Evolutionary conservation across 2,329 filamentous ascomycete species (phyloP), one percentile per base, ranked within the genome.

Genomic region (Seiridium cupressi): DNA sequence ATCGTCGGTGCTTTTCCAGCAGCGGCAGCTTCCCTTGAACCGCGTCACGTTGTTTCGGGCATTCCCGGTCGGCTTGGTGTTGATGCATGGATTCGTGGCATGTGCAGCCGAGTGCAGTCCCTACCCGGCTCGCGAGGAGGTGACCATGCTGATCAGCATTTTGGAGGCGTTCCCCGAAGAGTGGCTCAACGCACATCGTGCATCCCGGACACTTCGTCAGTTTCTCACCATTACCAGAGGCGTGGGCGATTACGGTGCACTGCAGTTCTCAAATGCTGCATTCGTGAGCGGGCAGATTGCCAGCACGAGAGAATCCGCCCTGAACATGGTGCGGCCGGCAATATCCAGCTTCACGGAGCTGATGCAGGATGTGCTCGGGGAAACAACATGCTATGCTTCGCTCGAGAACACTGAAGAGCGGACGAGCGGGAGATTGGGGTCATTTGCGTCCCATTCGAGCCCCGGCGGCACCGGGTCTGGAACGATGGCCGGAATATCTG

Each of bases 1-100:
- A 4, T 79, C 73, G 11, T 72, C 75, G 5, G 73, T 74, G 4
- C 70, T 79, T 1, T 72, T 77, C 36, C 74, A 79, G 57, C 77
- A 80, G 58, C 72, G 74, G 1, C 77, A 78, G 58, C 68, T 80
- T 1, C 77, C 78, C 0, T 66, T 80, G 4, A 80, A 80, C 60
- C 73, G 74, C 26, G 70, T 79, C 2, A 78, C 77, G 0, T 64
- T 80, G 2, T 77, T 71, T 58, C 73, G 78, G 1, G 61, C 77
- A 3, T 67, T 78, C 5, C 75, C 77, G 7, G 71, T 77, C 9
- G 70, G 71, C 1, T 57, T 77, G 7, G 63, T 79, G 5, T 61
- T 78, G n/a, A 67, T 79, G 62, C 74, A 76, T 60, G 60, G 65
- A 48, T 66, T 65, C 38, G 42, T 65, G 9, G 49, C 58, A 3